Base-by-base conservation (phyloP, 805 yeast genomes). In the Ogataea pilisensis region DNA sequence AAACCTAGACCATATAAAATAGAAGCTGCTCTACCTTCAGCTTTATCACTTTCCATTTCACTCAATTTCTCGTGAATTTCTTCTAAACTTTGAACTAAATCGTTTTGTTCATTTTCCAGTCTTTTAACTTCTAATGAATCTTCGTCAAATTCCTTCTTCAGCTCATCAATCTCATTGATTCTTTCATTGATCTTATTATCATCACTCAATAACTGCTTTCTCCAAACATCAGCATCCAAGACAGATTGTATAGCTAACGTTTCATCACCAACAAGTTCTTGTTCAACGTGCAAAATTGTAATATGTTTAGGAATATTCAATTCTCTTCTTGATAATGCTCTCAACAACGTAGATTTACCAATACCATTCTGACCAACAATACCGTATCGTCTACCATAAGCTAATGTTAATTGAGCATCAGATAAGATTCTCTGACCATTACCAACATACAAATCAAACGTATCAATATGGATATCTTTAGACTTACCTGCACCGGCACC, bases 191-290 rank as follows among this genome's bases (percentile, higher is more conserved):
- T 80, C 57, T 80, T 80, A 27, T 64, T 57, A 64, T 90, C 95
- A 61, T 93, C 98, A 35, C 68, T 66, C 26, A 93, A 60, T 41
- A 93, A 69, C 52, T 83, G 88, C 65, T 95, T 93, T 64, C 99
- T 77, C 99, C 99, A 93, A 31, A 93, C 99, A 68, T 93, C 99
- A 1, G 99, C 99, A 67, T 93, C 99, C 50, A 93, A 71, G n/a
- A 93, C 99, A 48, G 96, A 84, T 63, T 91, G 96, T 40, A 93
- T 63, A 1, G 97, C 99, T 8, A 80, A 63, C 2, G 87, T 84
- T 38, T 90, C 97, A 57, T 91, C 97, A 57, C 99, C 99, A 52
- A 79, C 75, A 37, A 93, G 78, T 70, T 93, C 99, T 75, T 93
- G 99, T 63, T 93, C 99, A 42, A 93, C 99, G 57, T 93, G 96